Conservation (phyloP, 305 asterid species). For the Fraxinus sp. region DNA sequence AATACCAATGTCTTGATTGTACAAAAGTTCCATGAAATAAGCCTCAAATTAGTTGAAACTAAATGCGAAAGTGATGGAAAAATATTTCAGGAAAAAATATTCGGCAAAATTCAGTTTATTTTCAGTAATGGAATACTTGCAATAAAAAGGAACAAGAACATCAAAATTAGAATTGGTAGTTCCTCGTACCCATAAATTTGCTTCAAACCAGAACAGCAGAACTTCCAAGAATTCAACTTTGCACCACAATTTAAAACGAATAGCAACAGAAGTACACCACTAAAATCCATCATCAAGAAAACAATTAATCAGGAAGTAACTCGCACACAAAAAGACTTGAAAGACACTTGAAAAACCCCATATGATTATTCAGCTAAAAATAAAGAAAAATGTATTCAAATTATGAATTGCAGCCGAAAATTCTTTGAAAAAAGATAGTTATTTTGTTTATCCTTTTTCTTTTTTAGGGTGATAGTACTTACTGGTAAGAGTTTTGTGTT, state of each 20-base stretch:
- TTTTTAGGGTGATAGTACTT: conserved; percentile 17
- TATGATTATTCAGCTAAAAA: not conserved
- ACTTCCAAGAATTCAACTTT: not conserved
- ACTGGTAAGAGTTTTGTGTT: conserved; percentile 42
- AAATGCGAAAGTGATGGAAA: not conserved
- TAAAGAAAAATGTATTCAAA: not conserved
- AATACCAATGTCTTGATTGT: not conserved
- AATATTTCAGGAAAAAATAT: not conserved
- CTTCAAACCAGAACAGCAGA: not conserved
- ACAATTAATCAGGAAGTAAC: not conserved
- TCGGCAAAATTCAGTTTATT: not conserved
- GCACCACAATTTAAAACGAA: not conserved
- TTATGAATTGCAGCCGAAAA: conserved; percentile 10
- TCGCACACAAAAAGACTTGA: not conserved
- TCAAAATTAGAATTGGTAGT: not conserved
- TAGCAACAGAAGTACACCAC: not conserved
- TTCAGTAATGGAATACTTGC: not conserved
- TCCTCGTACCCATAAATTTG: not conserved
- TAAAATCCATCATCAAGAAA: not conserved
- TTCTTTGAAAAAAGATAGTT: not conserved
- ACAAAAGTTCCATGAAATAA: not conserved
- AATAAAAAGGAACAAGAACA: not conserved
- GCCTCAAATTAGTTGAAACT: not conserved
- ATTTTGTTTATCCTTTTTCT: not conserved
- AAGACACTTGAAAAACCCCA: not conserved